These are phyloP conservation scores for Microsporum canis DNA, from an alignment of 2,329 filamentous ascomycete species.

Conservation along the genomic window DNA sequence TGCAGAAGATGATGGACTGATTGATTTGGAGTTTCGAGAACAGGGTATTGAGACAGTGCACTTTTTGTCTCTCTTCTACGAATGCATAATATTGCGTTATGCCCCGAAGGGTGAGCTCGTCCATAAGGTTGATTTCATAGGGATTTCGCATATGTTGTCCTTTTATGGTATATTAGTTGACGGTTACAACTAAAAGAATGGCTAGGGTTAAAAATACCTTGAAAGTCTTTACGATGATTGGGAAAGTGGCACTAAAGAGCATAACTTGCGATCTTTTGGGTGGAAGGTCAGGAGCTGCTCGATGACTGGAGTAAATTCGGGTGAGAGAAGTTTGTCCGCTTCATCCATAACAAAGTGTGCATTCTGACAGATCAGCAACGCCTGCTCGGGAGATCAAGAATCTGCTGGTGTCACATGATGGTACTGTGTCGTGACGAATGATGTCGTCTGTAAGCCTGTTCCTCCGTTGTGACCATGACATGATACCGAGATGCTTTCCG, in stretches of 20 bases:
- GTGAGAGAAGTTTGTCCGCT: constrained; percentile 91
- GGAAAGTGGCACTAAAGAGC: constrained; percentile 98
- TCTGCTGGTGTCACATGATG: no score
- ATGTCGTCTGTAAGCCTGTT: constrained; percentile 95
- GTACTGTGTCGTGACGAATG: constrained; percentile 87
- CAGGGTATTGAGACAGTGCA: constrained; percentile 95
- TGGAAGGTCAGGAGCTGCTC: constrained; percentile 93
- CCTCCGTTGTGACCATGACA: constrained; percentile 98
- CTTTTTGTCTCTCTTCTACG: constrained; percentile 98
- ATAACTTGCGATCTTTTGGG: constrained; percentile 95
- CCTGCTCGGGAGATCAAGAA: constrained; percentile 92
- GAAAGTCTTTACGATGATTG: constrained; percentile 92
- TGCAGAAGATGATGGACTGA: constrained; percentile 99
- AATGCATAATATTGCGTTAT: constrained; percentile 99
- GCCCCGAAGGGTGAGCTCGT: constrained; percentile 91
- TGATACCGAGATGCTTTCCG: constrained; percentile 91
- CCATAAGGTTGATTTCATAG: constrained; percentile 99
- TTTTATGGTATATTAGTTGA: constrained; percentile 23
- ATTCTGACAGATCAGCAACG: constrained; percentile 90
- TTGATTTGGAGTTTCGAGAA: constrained; percentile 99
- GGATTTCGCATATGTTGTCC: constrained; percentile 92
- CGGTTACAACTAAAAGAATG: not conserved
- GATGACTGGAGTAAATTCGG: constrained; percentile 94
- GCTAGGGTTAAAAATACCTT: constrained; percentile 38
- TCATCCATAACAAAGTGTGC: constrained; percentile 99